These are phyloP conservation scores for Raphanus raphanistrum DNA, from an alignment of 345 rosid species.

Conservation along the genomic window DNA sequence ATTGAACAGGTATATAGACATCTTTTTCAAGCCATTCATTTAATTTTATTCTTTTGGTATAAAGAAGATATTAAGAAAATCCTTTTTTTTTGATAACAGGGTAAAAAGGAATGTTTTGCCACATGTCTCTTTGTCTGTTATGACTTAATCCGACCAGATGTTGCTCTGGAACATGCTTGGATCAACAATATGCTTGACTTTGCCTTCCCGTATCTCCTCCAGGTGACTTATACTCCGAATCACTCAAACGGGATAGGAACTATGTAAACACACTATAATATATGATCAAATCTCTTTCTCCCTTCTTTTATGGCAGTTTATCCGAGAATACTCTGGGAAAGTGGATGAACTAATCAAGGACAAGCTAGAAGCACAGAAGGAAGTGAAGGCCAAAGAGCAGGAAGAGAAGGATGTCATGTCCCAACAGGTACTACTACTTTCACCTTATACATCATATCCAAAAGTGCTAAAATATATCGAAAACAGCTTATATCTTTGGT, in stretches of 20 bases:
- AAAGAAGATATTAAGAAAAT: background rate
- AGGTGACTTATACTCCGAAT: conserved; percentile 44
- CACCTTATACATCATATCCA: background rate
- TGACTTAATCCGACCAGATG: conserved; percentile 78
- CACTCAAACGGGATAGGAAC: background rate
- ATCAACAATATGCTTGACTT: conserved; percentile 86
- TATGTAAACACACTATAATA: background rate
- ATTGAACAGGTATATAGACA: conserved; percentile 72
- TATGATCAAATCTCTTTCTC: background rate
- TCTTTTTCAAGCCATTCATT: conserved; percentile 6
- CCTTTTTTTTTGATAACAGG: conserved; percentile 41
- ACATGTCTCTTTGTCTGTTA: conserved; percentile 96
- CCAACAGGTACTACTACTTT: conserved; percentile 63
- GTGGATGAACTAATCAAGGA: conserved; percentile 82
- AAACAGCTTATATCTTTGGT: background rate
- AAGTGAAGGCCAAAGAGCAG: conserved; percentile 70
- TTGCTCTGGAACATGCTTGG: conserved; percentile 92
- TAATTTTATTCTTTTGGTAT: background rate
- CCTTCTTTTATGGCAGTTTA: conserved; percentile 46
- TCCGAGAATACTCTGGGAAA: conserved; percentile 78
- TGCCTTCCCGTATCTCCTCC: conserved; percentile 88
- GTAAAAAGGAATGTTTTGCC: conserved; percentile 93
- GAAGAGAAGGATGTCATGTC: conserved; percentile 85
- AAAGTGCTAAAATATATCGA: background rate
- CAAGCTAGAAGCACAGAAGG: conserved; percentile 69